Evolutionary conservation across 371 early-diverging fungal genomes (phyloP), one percentile per base, ranked within the genome.

Genomic region (Mortierella sp.): DNA sequence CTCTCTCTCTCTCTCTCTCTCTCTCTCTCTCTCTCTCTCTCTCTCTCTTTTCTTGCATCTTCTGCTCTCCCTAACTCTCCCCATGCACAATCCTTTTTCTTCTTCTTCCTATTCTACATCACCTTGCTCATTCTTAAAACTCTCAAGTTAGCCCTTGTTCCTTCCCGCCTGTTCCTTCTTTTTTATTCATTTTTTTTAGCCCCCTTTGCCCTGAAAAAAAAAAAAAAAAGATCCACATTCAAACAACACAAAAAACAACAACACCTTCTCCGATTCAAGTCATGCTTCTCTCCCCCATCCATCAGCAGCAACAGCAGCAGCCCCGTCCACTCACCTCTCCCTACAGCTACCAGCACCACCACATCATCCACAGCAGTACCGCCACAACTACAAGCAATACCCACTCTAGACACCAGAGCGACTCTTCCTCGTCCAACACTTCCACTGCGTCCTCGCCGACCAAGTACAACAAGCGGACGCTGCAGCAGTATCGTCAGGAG

Each of bases 401-500:
- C 38, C 65, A 65, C 38, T 8, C 21, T 34, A 38, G 65, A 65
- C 65, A 65, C 78, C 70, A 77, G 50, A 78, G 63, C 65, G 79
- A 79, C 38, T 54, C 70, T n/a, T 73, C 79, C 47, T 74, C 78
- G 42, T 78, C 74, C 54, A 70, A 47, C 70, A 78, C 60, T 50
- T 65, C 65, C 6, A 68, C 79, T 9, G 70, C 76, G 44, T 79
- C 82, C 28, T 78, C 82, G 28, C 80, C 86, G 21, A 74, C 86
- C 68, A 86, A 80, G 65, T 86, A 86, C 82, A 80, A 80, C 76
- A 86, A 86, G 80, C 86, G 80, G 34, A 70, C 82, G 3, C 21
- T 86, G 73, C 86, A 86, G 72, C 86, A 82, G 74, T 82, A 75
- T 50, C 86, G 86, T 44, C 86, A 86, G 71, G 86, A 82, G 70